Conservation (phyloP, 1,284 basidiomycete genomes). For the Cryptococcus sp. region DNA sequence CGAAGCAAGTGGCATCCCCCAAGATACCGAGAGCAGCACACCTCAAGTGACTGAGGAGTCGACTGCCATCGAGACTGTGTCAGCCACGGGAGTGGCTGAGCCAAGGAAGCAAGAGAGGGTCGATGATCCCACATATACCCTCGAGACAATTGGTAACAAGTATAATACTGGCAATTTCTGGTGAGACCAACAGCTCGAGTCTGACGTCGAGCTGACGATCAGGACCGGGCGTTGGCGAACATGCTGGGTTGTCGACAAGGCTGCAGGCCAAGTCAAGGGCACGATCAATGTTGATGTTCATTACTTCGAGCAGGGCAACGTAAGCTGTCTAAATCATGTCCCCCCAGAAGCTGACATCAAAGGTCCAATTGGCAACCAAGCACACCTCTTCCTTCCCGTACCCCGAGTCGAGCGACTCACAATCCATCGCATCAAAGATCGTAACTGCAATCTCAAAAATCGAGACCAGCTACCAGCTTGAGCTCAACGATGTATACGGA, state of each 20-base stretch:
- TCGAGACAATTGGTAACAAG: slow-evolving; percentile 86
- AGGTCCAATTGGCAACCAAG: slow-evolving; percentile 82
- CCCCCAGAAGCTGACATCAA: neutral
- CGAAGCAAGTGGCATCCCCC: neutral
- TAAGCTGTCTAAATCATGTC: slow-evolving; percentile 45
- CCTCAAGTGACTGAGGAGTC: neutral
- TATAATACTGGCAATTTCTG: slow-evolving; percentile 90
- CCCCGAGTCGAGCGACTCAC: slow-evolving; percentile 55
- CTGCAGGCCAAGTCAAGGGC: slow-evolving; percentile 47
- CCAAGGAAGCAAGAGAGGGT: slow-evolving; percentile 24
- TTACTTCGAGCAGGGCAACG: slow-evolving; percentile 95
- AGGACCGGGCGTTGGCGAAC: slow-evolving; percentile 89
- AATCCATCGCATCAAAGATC: slow-evolving; percentile 55
- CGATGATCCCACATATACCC: slow-evolving; percentile 54
- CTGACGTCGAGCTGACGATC: slow-evolving; percentile 1
- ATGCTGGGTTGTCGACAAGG: slow-evolving; percentile 50
- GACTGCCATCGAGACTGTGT: neutral
- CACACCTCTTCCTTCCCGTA: slow-evolving; percentile 64
- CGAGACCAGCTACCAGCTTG: slow-evolving; percentile 72
- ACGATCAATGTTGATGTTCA: slow-evolving; percentile 78
- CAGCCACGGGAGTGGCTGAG: neutral
- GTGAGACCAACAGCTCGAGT: no score
- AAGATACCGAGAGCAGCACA: neutral
- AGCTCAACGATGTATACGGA: slow-evolving; percentile 72
- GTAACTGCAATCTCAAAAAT: slow-evolving; percentile 73